Evolutionary conservation across 768 basidiomycete species (phyloP).

Genomic region (Amanita muscaria): DNA sequence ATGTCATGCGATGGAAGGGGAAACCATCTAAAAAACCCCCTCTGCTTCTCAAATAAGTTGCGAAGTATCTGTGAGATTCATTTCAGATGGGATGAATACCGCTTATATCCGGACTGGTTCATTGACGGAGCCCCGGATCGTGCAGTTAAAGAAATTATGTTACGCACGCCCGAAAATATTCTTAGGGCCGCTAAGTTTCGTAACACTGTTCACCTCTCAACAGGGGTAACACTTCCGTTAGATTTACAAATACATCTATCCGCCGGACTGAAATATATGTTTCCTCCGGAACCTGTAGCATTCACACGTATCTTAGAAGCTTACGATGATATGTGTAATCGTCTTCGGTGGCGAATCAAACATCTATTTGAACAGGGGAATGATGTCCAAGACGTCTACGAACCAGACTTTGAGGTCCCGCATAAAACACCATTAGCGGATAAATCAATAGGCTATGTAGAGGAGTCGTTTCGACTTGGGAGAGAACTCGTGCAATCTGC

Average conservation of each 20-base stretch:
- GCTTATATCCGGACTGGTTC: not conserved
- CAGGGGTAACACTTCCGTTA: not conserved
- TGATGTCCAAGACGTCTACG: too few relatives aligned
- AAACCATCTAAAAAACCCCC: too few relatives aligned
- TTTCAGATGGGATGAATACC: not conserved
- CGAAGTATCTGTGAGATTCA: too few relatives aligned
- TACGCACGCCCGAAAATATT: not conserved
- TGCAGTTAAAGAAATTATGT: not conserved
- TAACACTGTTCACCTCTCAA: not conserved
- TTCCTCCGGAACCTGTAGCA: not conserved
- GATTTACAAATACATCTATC: not conserved
- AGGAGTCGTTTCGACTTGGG: too few relatives aligned
- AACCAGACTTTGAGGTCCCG: too few relatives aligned
- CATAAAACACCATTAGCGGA: too few relatives aligned
- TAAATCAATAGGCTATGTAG: too few relatives aligned
- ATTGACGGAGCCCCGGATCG: too few relatives aligned
- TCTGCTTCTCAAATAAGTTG: too few relatives aligned
- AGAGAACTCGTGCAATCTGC: too few relatives aligned
- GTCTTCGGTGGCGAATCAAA: not conserved
- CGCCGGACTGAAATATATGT: not conserved
- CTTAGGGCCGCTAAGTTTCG: not conserved
- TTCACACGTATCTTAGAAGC: not conserved
- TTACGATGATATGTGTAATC: not conserved
- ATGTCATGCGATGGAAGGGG: too few relatives aligned
- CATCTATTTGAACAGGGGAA: too few relatives aligned